Evolutionary conservation across 805 yeast species (phyloP), one percentile per base, ranked within the genome.

Genomic region (Komagataella pseudopastoris): DNA sequence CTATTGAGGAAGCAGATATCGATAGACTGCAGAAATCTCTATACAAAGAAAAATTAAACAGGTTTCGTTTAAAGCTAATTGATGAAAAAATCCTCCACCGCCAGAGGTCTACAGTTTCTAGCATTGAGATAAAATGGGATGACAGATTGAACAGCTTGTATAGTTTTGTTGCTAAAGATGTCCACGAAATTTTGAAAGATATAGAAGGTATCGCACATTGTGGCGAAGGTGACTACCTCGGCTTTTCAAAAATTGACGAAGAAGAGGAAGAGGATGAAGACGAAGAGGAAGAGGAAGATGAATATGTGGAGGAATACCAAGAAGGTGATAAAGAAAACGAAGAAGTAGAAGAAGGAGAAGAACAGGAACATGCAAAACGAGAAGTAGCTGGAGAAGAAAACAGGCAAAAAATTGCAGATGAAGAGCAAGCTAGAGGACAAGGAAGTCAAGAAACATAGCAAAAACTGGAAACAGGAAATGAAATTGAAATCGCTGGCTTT

Each of bases 241-340:
- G 18, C 12, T 39, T 44, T 47, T 39, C 48, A 47, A 44, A 43
- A 14, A 23, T 16, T 12, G 49, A 36, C 18, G 45, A 20, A 8
- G 49, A 50, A 36, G 36, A 30, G 7, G 52, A 22, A 10, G 47
- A 18, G 3, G 50, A 53, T 44, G 43, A 44, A 6, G 53, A 45
- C 46, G 22, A 46, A 10, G 49, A 47, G 23, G 51, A 50, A 14
- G 58, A 60, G 23, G 58, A 56, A n/a, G 58, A 55, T 14, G 70
- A 74, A 51, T 78, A 81, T 83, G 87, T 80, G 14, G 72, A 80
- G 54, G 80, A 75, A 54, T 91, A 44, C 10, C 16, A 83, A 59
- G 83, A 80, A 57, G 88, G 77, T 53, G 86, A 85, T 22, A 23
- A 48, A 7, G 46, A 14, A 6, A 20, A 20, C 20, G 49, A 24